Evolutionary conservation across 2,329 filamentous ascomycete species (phyloP).

Genomic region (Coleophoma eucalyptorum): DNA sequence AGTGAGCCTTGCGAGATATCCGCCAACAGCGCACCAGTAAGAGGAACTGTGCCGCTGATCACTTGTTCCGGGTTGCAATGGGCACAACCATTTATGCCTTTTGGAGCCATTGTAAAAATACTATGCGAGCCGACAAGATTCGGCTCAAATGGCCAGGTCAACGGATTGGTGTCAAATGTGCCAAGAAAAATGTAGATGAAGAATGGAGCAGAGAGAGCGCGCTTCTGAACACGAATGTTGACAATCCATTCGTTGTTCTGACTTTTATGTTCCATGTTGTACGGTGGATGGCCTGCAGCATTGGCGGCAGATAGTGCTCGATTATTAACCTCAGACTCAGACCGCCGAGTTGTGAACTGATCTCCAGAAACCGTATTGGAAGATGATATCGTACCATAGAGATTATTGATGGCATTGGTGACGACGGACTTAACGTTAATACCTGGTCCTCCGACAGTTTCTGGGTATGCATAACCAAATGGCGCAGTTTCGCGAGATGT

Average conservation of each 20-base stretch:
- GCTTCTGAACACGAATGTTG: constrained; percentile 60
- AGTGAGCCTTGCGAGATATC: constrained; percentile 26
- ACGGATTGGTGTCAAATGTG: constrained; percentile 13
- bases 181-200: constrained; percentile 68
- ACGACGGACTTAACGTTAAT: constrained; percentile 58
- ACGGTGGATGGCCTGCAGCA: not conserved
- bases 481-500: constrained; percentile 10
- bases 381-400: constrained; percentile 34
- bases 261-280: constrained; percentile 10
- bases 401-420: constrained; percentile 52
- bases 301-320: not conserved
- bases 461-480: constrained; percentile 22
- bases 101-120: constrained; percentile 30
- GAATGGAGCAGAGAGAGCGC: constrained; percentile 58
- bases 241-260: constrained; percentile 63
- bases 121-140: constrained; percentile 24
- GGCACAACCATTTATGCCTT: constrained; percentile 1
- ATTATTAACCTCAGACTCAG: not conserved
- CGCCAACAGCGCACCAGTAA: constrained; percentile 36
- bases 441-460: constrained; percentile 42
- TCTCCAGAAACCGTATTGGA: not conserved
- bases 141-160: constrained; percentile 21
- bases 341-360: not conserved
- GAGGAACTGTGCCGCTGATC: constrained; percentile 37
- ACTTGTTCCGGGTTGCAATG: constrained; percentile 19